Evolutionary conservation across 1,284 basidiomycete species (phyloP).

Genomic region (Ustilago bromivora): DNA sequence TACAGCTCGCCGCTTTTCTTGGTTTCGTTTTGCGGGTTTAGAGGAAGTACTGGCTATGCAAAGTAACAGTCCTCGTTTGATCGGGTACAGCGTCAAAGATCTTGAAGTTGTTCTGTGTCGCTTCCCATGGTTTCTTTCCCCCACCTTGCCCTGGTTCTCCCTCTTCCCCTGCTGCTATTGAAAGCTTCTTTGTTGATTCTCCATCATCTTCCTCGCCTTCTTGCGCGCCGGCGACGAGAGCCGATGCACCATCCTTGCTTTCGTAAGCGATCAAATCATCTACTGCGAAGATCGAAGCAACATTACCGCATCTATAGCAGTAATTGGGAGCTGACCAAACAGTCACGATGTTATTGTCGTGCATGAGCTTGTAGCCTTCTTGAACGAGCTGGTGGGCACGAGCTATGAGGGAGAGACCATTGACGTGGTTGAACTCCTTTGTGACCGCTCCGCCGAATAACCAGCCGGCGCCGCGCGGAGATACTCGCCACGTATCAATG

Average conservation of each 20-base stretch:
- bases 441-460: conserved; percentile 98
- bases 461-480: conserved; percentile 96
- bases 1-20: too few species aligned
- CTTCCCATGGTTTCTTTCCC: conserved; percentile 36
- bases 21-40: not conserved
- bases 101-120: conserved; percentile 68
- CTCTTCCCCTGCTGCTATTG: not conserved
- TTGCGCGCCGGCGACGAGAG: conserved; percentile 85
- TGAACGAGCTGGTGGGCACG: conserved; percentile 98
- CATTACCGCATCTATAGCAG: conserved; percentile 97
- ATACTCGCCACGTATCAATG: conserved; percentile 99
- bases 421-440: conserved; percentile 89
- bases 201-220: conserved; percentile 59
- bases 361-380: conserved; percentile 96
- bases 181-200: conserved; percentile 13
- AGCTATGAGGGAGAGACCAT: conserved; percentile 95
- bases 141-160: not conserved
- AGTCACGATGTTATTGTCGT: conserved; percentile 93
- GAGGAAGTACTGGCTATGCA: conserved; percentile 51
- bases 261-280: conserved; percentile 68
- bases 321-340: conserved; percentile 99
- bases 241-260: conserved; percentile 37
- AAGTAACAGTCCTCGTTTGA: conserved; percentile 40
- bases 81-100: conserved; percentile 70
- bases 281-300: conserved; percentile 95